Evolutionary conservation across 495 filamentous ascomycete genomes (phyloP).

Genomic region (Annulohypoxylon stygium): DNA sequence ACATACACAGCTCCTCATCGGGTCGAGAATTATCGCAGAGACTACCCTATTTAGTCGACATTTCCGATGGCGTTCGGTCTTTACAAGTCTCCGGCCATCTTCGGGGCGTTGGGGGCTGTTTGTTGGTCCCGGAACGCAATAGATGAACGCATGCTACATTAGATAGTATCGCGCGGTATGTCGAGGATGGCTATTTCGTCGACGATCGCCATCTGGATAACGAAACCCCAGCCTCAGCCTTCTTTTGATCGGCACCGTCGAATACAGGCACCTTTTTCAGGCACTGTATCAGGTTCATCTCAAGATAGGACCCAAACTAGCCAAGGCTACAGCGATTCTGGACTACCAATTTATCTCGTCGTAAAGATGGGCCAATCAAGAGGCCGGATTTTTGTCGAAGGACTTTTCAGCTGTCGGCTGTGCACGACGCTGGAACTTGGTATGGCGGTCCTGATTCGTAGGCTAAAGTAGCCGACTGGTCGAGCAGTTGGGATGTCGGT

Average conservation of each 20-base stretch:
- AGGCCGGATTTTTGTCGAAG: constrained; percentile 6
- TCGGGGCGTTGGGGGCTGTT: constrained; percentile 33
- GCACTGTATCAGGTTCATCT: not conserved
- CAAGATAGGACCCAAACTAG: not conserved
- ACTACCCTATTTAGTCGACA: constrained; percentile 29
- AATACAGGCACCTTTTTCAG: not conserved
- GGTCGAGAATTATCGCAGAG: constrained; percentile 7
- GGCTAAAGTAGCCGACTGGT: constrained; percentile 9
- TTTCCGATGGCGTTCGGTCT: constrained; percentile 31
- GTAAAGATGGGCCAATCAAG: constrained; percentile 33
- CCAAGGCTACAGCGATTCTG: constrained; percentile 18
- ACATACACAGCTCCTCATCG: not conserved
- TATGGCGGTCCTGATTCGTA: constrained; percentile 9
- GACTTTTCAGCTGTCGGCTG: constrained; percentile 34
- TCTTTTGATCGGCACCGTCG: constrained; percentile 17
- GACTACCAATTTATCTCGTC: constrained; percentile 26
- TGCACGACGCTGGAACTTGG: constrained; percentile 11
- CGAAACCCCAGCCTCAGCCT: constrained; percentile 31
- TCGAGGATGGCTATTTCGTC: constrained; percentile 24
- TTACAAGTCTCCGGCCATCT: constrained; percentile 16
- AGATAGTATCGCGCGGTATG: not conserved
- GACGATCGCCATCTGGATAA: constrained; percentile 42
- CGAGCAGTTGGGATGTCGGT: not conserved
- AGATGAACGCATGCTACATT: constrained; percentile 6
- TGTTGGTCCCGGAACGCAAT: constrained; percentile 2